Evolutionary conservation across 148 eudicot genomes (phyloP).

Genomic region (Oxyria digyna): DNA sequence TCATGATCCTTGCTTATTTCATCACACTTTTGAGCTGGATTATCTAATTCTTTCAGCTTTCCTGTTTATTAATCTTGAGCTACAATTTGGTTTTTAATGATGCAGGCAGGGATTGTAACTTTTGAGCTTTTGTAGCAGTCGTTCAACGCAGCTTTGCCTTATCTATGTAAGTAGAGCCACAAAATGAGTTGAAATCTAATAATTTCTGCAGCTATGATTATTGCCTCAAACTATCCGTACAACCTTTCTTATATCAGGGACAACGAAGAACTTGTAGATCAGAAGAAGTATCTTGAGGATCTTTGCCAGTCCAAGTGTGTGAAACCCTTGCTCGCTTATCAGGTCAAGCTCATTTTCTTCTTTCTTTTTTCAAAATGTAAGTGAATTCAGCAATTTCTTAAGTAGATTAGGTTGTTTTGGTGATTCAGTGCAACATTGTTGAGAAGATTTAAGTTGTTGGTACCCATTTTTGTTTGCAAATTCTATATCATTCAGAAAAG

Average conservation of each 20-base stretch:
- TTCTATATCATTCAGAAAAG: not conserved
- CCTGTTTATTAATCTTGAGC: not conserved
- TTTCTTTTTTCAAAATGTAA: not conserved
- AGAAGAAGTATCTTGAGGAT: constrained; percentile 19
- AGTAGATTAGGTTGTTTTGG: not conserved
- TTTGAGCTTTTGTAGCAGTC: not conserved
- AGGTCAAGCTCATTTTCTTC: constrained; percentile 6
- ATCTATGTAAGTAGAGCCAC: not conserved
- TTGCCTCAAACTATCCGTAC: not conserved
- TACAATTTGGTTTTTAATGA: not conserved
- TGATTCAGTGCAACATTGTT: not conserved
- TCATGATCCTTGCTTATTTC: not conserved
- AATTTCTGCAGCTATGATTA: not conserved
- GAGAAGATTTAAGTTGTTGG: not conserved
- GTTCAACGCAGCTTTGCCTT: not conserved
- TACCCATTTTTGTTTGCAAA: not conserved
- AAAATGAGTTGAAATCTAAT: not conserved
- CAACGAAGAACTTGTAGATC: constrained; percentile 21
- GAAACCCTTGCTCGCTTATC: constrained; percentile 11
- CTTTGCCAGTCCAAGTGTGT: constrained; percentile 21
- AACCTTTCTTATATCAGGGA: constrained; percentile 11
- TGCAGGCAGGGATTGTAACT: not conserved
- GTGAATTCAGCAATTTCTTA: not conserved
- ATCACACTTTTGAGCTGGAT: not conserved
- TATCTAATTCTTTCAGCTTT: not conserved